phyloP scores from a whole-genome alignment of 129 eudicot genomes.

The Flaveria linearis region DNA sequence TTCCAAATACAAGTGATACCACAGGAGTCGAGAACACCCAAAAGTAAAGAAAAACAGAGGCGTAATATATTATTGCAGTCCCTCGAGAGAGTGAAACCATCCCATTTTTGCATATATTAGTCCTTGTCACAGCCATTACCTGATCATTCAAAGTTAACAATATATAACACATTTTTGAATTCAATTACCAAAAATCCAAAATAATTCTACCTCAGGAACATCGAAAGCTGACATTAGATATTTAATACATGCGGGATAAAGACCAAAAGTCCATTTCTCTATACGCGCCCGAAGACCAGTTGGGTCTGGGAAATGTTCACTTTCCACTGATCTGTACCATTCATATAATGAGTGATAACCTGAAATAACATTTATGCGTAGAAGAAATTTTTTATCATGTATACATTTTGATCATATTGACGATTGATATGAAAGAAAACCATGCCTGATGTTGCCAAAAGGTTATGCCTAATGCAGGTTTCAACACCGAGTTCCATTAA shows the following conservation, averaged over 20 bases:
- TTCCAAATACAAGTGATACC: slow-evolving; percentile 91
- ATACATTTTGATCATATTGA: background rate
- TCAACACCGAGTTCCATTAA: slow-evolving; percentile 89
- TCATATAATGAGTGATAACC: slow-evolving; percentile 92
- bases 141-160: slow-evolving; percentile 15
- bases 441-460: slow-evolving; percentile 56
- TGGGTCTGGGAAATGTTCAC: slow-evolving; percentile 98
- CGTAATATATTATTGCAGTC: slow-evolving; percentile 80
- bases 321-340: slow-evolving; percentile 88
- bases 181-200: background rate
- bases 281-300: slow-evolving; percentile 95
- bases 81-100: slow-evolving; percentile 78
- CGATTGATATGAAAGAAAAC: background rate
- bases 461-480: slow-evolving; percentile 78
- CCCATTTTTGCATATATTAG: slow-evolving; percentile 84
- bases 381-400: background rate
- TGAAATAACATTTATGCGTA: slow-evolving; percentile 21
- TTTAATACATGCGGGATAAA: slow-evolving; percentile 97
- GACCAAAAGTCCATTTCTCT: slow-evolving; percentile 95
- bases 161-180: background rate
- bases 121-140: slow-evolving; percentile 98
- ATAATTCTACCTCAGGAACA: slow-evolving; percentile 77
- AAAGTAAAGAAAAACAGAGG: slow-evolving; percentile 87
- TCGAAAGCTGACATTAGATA: slow-evolving; percentile 99
- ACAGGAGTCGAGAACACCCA: slow-evolving; percentile 99